phyloP scores from a whole-genome alignment of 2,329 filamentous ascomycete species.

The Fusarium floridanum region DNA sequence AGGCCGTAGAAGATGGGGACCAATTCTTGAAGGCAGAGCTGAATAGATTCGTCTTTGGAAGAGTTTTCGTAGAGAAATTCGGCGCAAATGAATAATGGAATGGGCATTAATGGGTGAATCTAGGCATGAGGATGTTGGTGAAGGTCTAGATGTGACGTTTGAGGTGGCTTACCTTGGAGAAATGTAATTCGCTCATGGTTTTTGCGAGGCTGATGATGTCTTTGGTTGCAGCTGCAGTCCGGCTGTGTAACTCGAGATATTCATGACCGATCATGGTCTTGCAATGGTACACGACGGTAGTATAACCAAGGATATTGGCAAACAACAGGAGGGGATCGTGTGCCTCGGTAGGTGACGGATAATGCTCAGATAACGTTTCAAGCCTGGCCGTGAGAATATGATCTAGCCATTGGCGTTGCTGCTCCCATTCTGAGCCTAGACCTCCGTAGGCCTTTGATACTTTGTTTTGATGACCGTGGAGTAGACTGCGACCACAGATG shows the following conservation, averaged over 20 bases:
- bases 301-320: neutral
- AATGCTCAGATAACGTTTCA: neutral
- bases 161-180: neutral
- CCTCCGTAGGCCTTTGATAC: neutral
- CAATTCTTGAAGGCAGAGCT: neutral
- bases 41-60: neutral
- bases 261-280: neutral
- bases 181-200: neutral
- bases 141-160: neutral
- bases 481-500: neutral
- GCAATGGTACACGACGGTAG: neutral
- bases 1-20: neutral
- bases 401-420: neutral
- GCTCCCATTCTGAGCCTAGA: neutral
- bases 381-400: neutral
- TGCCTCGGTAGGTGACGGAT: neutral
- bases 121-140: neutral
- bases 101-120: neutral
- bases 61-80: neutral
- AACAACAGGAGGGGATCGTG: neutral
- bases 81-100: neutral
- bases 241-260: neutral
- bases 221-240: neutral
- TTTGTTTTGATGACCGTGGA: neutral
- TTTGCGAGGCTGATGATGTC: neutral